phyloP scores from a whole-genome alignment of 371 early-diverging fungal genomes.

The Mortierella sp. region DNA sequence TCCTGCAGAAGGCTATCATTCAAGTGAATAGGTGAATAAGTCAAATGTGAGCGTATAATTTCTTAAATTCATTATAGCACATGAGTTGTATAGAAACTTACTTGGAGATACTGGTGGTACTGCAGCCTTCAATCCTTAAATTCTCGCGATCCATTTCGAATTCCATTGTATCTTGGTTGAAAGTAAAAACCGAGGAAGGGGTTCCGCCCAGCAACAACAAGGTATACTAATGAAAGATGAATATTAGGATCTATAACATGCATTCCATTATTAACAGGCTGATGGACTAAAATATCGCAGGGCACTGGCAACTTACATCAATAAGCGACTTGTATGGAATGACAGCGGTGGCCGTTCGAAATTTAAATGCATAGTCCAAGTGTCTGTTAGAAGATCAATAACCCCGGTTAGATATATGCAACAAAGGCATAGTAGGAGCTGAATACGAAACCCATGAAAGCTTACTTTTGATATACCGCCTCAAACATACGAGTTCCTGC shows the following conservation, averaged over 20 bases:
- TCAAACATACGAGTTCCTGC: constrained; percentile 51
- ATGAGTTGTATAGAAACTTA: not conserved
- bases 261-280: too few species aligned
- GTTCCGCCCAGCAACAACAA: constrained; percentile 39
- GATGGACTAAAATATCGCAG: too few species aligned
- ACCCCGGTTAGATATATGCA: not conserved
- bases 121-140: constrained; percentile 62
- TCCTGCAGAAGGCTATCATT: constrained; percentile 45
- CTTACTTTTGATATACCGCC: constrained; percentile 54
- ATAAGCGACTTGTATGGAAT: constrained; percentile 18
- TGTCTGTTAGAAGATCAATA: constrained; percentile 18
- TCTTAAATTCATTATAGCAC: not conserved
- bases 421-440: not conserved
- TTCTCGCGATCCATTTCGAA: constrained; percentile 47
- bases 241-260: too few species aligned
- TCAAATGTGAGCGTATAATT: not conserved
- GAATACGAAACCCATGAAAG: too few species aligned
- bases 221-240: constrained; percentile 8
- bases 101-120: constrained; percentile 44
- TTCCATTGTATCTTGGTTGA: constrained; percentile 8
- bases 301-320: constrained; percentile 2
- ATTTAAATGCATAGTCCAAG: constrained; percentile 57
- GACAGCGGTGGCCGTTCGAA: constrained; percentile 31
- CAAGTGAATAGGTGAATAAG: not conserved
- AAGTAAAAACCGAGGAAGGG: constrained; percentile 33